Evolutionary conservation across 2,329 filamentous ascomycete genomes (phyloP).

Genomic region (Aspergillus udagawae): DNA sequence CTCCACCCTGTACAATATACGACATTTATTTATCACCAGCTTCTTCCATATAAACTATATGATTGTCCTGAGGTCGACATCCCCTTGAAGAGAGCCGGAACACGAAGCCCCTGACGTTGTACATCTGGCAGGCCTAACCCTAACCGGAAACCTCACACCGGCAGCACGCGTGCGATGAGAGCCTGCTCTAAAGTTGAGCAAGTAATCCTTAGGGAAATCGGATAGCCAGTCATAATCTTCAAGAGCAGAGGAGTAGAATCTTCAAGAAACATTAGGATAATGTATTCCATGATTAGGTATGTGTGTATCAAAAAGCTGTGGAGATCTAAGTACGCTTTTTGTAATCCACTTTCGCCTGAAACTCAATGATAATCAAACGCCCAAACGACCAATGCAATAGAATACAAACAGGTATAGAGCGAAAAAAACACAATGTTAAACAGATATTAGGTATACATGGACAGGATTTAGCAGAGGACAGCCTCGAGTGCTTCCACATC

Average conservation of each 20-base stretch:
- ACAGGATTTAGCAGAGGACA: conserved; percentile 30
- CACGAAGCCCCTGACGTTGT: neutral
- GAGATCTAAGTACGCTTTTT: neutral
- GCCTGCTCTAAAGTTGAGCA: neutral
- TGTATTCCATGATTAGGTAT: neutral
- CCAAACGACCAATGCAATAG: conserved; percentile 23
- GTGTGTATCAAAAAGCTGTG: neutral
- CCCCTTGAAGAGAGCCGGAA: neutral
- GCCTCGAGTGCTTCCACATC: conserved; percentile 44
- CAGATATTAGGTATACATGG: conserved; percentile 3
- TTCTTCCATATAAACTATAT: neutral
- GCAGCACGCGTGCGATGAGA: neutral
- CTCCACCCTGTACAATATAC: neutral
- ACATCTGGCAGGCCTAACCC: neutral
- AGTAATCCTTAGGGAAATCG: neutral
- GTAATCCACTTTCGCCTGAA: conserved; percentile 5
- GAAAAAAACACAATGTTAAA: conserved; percentile 4
- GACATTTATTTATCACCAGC: neutral
- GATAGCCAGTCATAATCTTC: neutral
- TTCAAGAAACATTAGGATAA: neutral
- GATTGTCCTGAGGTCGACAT: neutral
- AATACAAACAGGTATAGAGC: conserved; percentile 15
- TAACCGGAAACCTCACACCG: neutral
- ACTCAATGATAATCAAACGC: conserved; percentile 16
- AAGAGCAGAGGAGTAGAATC: neutral